These are phyloP conservation scores for Metschnikowia hibisci DNA, from an alignment of 805 yeast species.

Conservation along the genomic window DNA sequence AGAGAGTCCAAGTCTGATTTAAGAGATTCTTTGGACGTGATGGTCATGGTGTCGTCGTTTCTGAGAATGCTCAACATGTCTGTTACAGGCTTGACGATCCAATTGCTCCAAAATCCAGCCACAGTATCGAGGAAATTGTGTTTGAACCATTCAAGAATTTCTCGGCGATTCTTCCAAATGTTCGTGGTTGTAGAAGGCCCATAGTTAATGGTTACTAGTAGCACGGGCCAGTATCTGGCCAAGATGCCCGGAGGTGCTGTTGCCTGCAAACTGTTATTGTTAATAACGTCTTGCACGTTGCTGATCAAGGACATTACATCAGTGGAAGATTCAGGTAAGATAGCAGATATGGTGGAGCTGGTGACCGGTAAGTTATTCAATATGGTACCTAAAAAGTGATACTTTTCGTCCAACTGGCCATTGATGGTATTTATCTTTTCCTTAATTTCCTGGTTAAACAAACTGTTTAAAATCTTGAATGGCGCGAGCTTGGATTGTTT, in stretches of 20 bases:
- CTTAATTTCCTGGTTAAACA: constrained; percentile 26
- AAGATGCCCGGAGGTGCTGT: constrained; percentile 15
- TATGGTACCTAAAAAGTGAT: constrained; percentile 23
- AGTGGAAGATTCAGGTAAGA: constrained; percentile 5
- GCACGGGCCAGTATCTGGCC: constrained; percentile 62
- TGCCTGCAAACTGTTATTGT: not conserved
- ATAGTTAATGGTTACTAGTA: constrained; percentile 38
- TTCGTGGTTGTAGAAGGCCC: constrained; percentile 50
- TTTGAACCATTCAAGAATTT: constrained; percentile 53
- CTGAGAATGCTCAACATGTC: constrained; percentile 77
- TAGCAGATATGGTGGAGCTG: constrained; percentile 2
- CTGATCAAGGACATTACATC: constrained; percentile 5
- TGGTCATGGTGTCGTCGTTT: constrained; percentile 73
- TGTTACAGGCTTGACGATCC: constrained; percentile 75
- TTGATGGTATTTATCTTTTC: constrained; percentile 20
- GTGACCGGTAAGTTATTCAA: constrained; percentile 19
- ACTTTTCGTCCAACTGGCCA: constrained; percentile 22
- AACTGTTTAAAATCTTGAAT: constrained; percentile 18
- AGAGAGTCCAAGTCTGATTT: constrained; percentile 74
- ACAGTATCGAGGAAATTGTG: constrained; percentile 61
- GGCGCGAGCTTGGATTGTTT: constrained; percentile 12
- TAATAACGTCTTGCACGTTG: constrained; percentile 7
- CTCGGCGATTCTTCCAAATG: constrained; percentile 48
- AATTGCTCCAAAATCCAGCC: constrained; percentile 66
- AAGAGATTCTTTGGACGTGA: constrained; percentile 75